Conservation (phyloP, 1,139 yeast genomes). For the Pichia sp. region DNA sequence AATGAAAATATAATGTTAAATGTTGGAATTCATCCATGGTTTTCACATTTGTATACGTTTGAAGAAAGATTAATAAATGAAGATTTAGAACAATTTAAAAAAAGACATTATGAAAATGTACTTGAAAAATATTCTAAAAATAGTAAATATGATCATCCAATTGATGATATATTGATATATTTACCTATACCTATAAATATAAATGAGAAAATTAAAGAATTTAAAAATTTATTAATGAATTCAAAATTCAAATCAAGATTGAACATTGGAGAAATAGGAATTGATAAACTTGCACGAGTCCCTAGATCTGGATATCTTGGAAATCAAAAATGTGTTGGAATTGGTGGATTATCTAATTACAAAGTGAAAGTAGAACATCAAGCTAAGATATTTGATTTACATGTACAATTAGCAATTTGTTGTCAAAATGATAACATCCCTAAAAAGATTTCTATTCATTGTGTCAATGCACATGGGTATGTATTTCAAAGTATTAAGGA, state of each 20-base stretch:
- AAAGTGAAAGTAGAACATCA: constrained; percentile 64
- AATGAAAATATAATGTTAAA: constrained; percentile 44
- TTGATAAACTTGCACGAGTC: constrained; percentile 69
- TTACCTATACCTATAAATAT: constrained; percentile 62
- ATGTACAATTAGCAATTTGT: constrained; percentile 40
- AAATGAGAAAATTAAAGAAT: constrained; percentile 31
- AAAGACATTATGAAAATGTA: constrained; percentile 50
- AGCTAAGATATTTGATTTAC: constrained; percentile 39
- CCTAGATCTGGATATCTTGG: constrained; percentile 58
- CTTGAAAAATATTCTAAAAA: constrained; percentile 25
- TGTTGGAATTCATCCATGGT: constrained; percentile 93
- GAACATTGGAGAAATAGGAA: constrained; percentile 80
- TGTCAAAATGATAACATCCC: constrained; percentile 34
- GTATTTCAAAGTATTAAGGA: constrained; percentile 41
- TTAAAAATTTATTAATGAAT: constrained; percentile 25
- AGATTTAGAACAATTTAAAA: constrained; percentile 25
- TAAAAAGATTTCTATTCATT: constrained; percentile 65
- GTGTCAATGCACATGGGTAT: constrained; percentile 70
- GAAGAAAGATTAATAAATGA: constrained; percentile 16
- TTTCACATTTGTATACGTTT: constrained; percentile 52
- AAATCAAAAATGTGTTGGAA: constrained; percentile 18
- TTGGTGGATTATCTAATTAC: constrained; percentile 16
- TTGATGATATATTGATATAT: constrained; percentile 35
- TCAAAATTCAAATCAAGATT: not conserved
- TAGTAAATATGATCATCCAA: constrained; percentile 2